These are phyloP conservation scores for Macrophomina phaseolina DNA, from an alignment of 2,329 filamentous ascomycete species.

Conservation along the genomic window DNA sequence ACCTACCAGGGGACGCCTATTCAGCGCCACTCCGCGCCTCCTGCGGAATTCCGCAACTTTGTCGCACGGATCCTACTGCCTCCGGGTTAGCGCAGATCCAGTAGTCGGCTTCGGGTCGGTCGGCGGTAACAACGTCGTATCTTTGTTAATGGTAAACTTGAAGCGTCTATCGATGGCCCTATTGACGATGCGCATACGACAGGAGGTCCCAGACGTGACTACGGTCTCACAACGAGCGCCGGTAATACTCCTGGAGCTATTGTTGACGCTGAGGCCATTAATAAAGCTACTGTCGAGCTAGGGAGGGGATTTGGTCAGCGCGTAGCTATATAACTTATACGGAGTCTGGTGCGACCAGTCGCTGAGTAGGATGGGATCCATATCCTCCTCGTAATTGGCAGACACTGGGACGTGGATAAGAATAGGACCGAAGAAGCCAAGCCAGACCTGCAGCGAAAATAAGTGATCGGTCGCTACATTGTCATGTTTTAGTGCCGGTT, in stretches of 20 bases:
- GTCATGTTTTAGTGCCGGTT: background rate
- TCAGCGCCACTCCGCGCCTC: too few relatives aligned
- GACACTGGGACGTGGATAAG: slow-evolving; percentile 48
- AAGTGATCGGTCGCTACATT: slow-evolving; percentile 65
- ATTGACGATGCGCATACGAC: slow-evolving; percentile 53
- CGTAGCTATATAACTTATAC: slow-evolving; percentile 18
- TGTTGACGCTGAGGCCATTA: slow-evolving; percentile 29
- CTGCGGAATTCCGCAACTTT: too few relatives aligned
- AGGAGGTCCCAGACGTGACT: slow-evolving; percentile 46
- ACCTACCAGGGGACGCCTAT: too few relatives aligned
- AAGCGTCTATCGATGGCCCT: slow-evolving; percentile 44
- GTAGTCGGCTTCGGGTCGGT: slow-evolving; percentile 38
- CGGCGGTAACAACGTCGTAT: slow-evolving; percentile 44
- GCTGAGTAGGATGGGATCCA: slow-evolving; percentile 59
- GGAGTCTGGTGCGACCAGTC: slow-evolving; percentile 65
- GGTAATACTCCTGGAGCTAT: slow-evolving; percentile 26
- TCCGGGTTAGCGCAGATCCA: slow-evolving; percentile 41
- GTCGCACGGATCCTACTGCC: background rate
- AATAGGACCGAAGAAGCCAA: slow-evolving; percentile 40
- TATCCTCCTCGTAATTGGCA: slow-evolving; percentile 60
- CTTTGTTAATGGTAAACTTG: slow-evolving; percentile 49
- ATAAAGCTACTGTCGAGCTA: slow-evolving; percentile 11
- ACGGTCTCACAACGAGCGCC: slow-evolving; percentile 33
- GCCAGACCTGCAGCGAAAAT: slow-evolving; percentile 58
- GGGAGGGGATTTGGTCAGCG: slow-evolving; percentile 32